Evolutionary conservation across 2,329 filamentous ascomycete genomes (phyloP), one percentile per base, ranked within the genome.

Genomic region (Trichophyton equinum): DNA sequence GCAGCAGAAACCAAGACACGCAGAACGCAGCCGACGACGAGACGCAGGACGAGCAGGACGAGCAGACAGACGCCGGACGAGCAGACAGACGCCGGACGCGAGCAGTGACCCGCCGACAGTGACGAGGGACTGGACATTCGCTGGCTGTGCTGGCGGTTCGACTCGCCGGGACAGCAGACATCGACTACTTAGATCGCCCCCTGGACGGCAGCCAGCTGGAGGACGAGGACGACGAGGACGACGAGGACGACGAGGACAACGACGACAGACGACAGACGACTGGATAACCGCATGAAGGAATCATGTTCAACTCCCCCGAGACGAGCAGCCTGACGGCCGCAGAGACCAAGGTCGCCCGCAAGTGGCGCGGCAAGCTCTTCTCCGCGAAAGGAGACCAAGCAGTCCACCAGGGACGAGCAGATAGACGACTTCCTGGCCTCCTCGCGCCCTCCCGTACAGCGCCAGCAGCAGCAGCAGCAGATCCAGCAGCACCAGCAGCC

Each of bases 381-480:
- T 71, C 71, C 74, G 74, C 59, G 75, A 76, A 75, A 74, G 65
- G 68, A 66, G 38, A 68, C 65, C 59, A 67, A 68, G 58, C 64
- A 64, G 42, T 18, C 47, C 57, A 72, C 73, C 60, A 70, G 77
- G 47, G 72, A 78, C 62, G 71, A 74, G 60, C 75, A 76, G 64
- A 77, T 85, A 61, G 77, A 78, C 70, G 82, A 81, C 68, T 85
- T 85, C 70, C 76, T 85, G 61, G 77, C 79, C 58, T 79, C 78
- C 20, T 59, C 61, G 9, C 61, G 59, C n/a, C 36, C 55, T n/a
- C 33, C 59, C 64, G 22, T 40, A 22, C 49, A 46, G 27, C 40
- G 53, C 4, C 25, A 27, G 5, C 46, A 47, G 25, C 58, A 65
- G 53, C 65, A 30, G 60, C 64, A 51, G 47, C 4, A 9, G 60